Evolutionary conservation across 495 filamentous ascomycete genomes (phyloP).

Genomic region (Achaetomiella virescens): DNA sequence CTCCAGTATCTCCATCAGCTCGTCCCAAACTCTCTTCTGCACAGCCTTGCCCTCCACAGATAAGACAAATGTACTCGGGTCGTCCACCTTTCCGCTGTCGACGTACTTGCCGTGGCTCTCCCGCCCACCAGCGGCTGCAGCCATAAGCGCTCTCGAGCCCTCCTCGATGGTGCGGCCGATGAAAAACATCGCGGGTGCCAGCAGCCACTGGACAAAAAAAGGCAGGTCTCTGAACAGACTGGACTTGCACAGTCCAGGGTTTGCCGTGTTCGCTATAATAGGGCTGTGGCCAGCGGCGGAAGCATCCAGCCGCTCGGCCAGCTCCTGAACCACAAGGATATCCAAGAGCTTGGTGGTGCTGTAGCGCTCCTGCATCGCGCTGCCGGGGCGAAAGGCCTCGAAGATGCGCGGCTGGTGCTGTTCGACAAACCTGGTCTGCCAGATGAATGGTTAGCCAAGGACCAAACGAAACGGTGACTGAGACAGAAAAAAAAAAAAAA

Average conservation of each 20-base stretch:
- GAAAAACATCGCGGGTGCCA: conserved; percentile 22
- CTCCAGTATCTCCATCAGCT: conserved; percentile 30
- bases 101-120: conserved; percentile 48
- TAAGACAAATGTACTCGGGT: conserved; percentile 19
- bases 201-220: conserved; percentile 5
- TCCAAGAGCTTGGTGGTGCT: conserved; percentile 49
- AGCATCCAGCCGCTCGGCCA: conserved; percentile 30
- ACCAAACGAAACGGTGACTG: no score
- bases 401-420: conserved; percentile 18
- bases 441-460: no score
- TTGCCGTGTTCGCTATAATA: conserved; percentile 49
- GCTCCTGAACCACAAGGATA: conserved; percentile 41
- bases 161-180: conserved; percentile 43
- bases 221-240: conserved; percentile 33
- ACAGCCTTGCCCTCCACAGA: conserved; percentile 22
- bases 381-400: conserved; percentile 21
- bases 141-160: conserved; percentile 43
- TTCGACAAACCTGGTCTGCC: conserved; percentile 18
- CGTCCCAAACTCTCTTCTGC: conserved; percentile 25
- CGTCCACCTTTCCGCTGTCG: conserved; percentile 14
- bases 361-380: conserved; percentile 30
- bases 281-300: conserved; percentile 15
- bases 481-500: no score
- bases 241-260: conserved; percentile 49
- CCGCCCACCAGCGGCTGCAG: conserved; percentile 30